These are phyloP conservation scores for Chloranthus sessilifolius DNA, from an alignment of 164 flowering plant genomes.

Conservation along the genomic window DNA sequence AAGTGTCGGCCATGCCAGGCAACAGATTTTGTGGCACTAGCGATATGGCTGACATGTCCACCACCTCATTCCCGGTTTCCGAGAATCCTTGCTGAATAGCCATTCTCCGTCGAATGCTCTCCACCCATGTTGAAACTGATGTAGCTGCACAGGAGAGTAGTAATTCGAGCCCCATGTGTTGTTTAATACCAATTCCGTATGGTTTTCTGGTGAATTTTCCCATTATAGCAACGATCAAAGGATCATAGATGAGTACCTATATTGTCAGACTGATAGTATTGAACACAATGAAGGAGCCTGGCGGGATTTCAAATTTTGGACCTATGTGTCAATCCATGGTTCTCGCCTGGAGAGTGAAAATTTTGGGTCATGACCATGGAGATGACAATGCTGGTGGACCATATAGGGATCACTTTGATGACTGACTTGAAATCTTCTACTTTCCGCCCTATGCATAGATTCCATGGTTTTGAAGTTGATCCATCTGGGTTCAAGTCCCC, in stretches of 20 bases:
- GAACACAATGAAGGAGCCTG: conserved; percentile 45
- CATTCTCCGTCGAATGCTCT: conserved; percentile 37
- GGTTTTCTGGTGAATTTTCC: conserved; percentile 28
- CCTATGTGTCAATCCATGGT: conserved; percentile 51
- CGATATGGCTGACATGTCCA: conserved; percentile 84
- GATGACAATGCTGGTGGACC: conserved; percentile 43
- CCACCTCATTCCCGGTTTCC: conserved; percentile 13
- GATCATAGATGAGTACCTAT: conserved; percentile 50
- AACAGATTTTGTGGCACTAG: conserved; percentile 58
- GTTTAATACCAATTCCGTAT: conserved; percentile 25
- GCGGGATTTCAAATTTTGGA: conserved; percentile 43
- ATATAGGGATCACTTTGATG: conserved; percentile 38
- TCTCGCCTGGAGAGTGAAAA: conserved; percentile 35
- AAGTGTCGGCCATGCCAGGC: conserved; percentile 68
- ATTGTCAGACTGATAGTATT: conserved; percentile 21
- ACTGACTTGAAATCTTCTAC: conserved; percentile 44
- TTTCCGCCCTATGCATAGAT: conserved; percentile 36
- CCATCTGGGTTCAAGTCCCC: conserved; percentile 32
- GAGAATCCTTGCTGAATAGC: conserved; percentile 38
- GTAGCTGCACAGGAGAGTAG: conserved; percentile 18
- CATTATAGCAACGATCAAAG: conserved; percentile 29
- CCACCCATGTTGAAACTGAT: conserved; percentile 28
- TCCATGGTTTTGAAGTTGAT: conserved; percentile 32
- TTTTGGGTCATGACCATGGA: conserved; percentile 17
- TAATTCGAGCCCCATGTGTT: conserved; percentile 52